Evolutionary conservation across 495 filamentous ascomycete genomes (phyloP).

Genomic region (Lasiosphaeria miniovina): DNA sequence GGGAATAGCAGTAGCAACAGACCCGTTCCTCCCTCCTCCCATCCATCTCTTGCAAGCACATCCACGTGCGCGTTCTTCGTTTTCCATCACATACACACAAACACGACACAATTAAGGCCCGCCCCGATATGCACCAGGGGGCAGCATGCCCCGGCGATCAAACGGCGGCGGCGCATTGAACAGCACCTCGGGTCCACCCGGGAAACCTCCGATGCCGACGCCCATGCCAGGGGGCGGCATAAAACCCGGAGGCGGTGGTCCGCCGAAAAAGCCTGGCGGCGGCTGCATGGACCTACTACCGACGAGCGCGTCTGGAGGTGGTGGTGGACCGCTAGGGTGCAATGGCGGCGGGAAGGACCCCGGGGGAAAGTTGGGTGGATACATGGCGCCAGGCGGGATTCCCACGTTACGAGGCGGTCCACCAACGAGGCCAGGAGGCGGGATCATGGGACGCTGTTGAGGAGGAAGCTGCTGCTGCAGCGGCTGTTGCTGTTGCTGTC

Average conservation of each 20-base stretch:
- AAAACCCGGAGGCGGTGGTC: conserved; percentile 40
- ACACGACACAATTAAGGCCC: too few relatives aligned
- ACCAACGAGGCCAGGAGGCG: conserved; percentile 49
- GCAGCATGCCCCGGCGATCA: conserved; percentile 14
- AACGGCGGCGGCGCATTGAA: neutral
- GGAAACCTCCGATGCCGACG: conserved; percentile 3
- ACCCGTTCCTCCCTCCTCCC: too few relatives aligned
- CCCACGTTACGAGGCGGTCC: conserved; percentile 38
- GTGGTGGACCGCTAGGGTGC: conserved; percentile 34
- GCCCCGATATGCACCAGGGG: conserved; percentile 8
- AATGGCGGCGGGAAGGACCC: conserved; percentile 40
- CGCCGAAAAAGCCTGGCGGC: conserved; percentile 50
- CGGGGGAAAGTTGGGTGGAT: conserved; percentile 48
- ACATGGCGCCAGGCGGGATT: conserved; percentile 40
- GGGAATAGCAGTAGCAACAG: too few relatives aligned
- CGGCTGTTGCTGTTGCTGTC: conserved; percentile 2
- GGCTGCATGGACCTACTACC: conserved; percentile 37
- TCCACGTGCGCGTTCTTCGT: too few relatives aligned
- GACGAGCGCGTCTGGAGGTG: conserved; percentile 6
- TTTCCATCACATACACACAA: too few relatives aligned
- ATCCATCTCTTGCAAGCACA: too few relatives aligned
- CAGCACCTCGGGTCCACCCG: too few relatives aligned
- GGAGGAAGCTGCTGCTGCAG: conserved; percentile 39
- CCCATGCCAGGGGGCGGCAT: conserved; percentile 46
- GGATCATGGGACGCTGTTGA: conserved; percentile 47